Evolutionary conservation across 164 flowering plant genomes (phyloP).

Genomic region (Vitis rotundifolia): DNA sequence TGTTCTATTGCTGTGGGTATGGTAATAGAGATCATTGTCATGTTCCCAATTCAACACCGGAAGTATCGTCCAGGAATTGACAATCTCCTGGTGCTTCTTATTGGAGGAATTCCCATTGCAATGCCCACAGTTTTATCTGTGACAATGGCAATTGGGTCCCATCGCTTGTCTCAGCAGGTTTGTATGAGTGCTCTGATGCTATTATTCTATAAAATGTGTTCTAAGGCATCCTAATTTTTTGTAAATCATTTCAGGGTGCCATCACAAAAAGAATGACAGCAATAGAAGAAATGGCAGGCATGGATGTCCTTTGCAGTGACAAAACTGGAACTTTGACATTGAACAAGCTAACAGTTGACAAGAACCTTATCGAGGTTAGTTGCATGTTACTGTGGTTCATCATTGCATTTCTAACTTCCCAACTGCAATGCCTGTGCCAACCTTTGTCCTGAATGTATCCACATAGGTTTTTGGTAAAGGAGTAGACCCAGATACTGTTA

Average conservation of each 20-base stretch:
- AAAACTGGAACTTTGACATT: slow-evolving; percentile 90
- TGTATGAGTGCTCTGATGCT: not conserved
- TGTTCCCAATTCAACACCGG: slow-evolving; percentile 71
- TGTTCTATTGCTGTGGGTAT: slow-evolving; percentile 79
- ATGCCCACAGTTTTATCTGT: slow-evolving; percentile 80
- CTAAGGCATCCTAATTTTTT: not conserved
- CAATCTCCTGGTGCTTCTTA: slow-evolving; percentile 65
- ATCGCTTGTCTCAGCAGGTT: slow-evolving; percentile 72
- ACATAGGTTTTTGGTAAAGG: slow-evolving; percentile 62
- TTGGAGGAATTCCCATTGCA: slow-evolving; percentile 80
- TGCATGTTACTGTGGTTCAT: slow-evolving; percentile 3
- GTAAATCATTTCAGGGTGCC: slow-evolving; percentile 63
- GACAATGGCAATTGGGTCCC: slow-evolving; percentile 82
- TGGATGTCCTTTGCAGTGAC: slow-evolving; percentile 96
- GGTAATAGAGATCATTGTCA: slow-evolving; percentile 68
- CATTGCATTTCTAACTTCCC: not conserved
- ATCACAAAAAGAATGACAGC: slow-evolving; percentile 98
- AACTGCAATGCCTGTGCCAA: not conserved
- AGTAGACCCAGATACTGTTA: slow-evolving; percentile 46
- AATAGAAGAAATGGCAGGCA: slow-evolving; percentile 97
- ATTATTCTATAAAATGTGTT: no score
- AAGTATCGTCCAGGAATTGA: slow-evolving; percentile 65
- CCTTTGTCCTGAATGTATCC: slow-evolving; percentile 4
- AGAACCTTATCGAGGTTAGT: slow-evolving; percentile 81
- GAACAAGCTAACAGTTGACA: slow-evolving; percentile 86